phyloP scores from a whole-genome alignment of 176 grass and related monocot genomes.

The Avena sativa region DNA sequence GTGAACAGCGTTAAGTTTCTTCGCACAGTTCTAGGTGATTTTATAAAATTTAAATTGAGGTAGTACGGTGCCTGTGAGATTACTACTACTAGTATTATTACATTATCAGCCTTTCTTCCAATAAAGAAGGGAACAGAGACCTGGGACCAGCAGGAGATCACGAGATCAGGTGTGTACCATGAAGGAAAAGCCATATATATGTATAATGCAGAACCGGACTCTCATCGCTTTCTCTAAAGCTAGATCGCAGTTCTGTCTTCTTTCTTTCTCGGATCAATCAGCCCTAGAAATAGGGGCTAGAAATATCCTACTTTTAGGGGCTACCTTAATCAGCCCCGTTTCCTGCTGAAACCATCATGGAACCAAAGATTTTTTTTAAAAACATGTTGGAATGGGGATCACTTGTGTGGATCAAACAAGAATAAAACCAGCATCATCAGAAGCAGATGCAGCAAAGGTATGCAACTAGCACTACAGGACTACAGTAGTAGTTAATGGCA shows the following conservation, averaged over 20 bases:
- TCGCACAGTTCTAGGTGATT: neutral
- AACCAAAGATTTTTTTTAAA: neutral
- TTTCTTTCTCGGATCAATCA: neutral
- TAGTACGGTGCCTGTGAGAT: neutral
- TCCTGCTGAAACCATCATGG: neutral
- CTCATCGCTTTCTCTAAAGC: slow-evolving; percentile 23
- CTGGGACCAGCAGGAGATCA: neutral
- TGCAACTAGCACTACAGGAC: slow-evolving; percentile 1
- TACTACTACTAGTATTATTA: no score
- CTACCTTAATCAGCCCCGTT: slow-evolving; percentile 3
- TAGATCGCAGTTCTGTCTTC: slow-evolving; percentile 15
- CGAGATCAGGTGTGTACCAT: slow-evolving; percentile 22
- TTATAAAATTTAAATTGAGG: neutral
- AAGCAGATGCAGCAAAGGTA: neutral
- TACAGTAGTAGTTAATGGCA: neutral
- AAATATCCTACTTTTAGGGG: slow-evolving; percentile 12
- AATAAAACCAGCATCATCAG: neutral
- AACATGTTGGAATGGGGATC: slow-evolving; percentile 2
- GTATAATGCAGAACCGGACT: neutral
- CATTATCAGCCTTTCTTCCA: no score
- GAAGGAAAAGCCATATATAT: neutral
- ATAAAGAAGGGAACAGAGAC: neutral
- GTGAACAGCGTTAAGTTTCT: neutral
- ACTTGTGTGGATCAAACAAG: neutral
- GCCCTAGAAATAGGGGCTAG: neutral